phyloP scores from a whole-genome alignment of 192 early-diverging fungal genomes.

The Gonapodya sp. region DNA sequence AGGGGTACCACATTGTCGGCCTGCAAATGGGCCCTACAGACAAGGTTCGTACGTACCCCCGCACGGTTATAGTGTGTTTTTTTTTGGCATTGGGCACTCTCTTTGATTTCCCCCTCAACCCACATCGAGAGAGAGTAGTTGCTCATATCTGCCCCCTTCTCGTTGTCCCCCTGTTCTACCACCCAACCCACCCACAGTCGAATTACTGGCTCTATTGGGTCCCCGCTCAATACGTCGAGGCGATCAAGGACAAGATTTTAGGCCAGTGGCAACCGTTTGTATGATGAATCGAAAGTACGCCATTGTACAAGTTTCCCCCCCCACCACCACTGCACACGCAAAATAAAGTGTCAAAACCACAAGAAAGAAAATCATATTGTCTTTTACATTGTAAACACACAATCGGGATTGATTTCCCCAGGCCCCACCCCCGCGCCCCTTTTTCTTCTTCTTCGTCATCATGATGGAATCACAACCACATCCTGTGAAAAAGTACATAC shows the following conservation, averaged over 20 bases:
- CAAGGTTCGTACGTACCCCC: background rate
- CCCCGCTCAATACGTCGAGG: slow-evolving; percentile 4
- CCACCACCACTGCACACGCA: too few relatives aligned
- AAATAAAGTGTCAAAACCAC: too few relatives aligned
- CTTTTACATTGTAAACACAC: background rate
- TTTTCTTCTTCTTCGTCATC: background rate
- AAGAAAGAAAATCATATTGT: background rate
- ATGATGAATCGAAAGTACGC: too few relatives aligned
- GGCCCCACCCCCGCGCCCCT: background rate
- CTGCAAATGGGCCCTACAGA: slow-evolving; percentile 7
- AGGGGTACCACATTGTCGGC: background rate
- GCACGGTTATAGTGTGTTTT: background rate
- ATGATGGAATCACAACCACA: too few relatives aligned
- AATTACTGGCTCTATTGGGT: slow-evolving; percentile 6
- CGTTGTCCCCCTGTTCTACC: too few relatives aligned
- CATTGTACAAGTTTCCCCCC: too few relatives aligned
- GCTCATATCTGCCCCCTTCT: too few relatives aligned
- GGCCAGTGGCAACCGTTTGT: slow-evolving; percentile 1
- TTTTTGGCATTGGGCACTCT: background rate
- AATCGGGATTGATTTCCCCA: background rate
- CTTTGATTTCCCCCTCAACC: too few relatives aligned
- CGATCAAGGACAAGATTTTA: background rate
- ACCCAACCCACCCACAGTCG: background rate
- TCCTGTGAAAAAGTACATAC: too few relatives aligned
- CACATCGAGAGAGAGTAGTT: too few relatives aligned